Conservation (phyloP, 345 rosid genomes). For the Laguncularia racemosa region DNA sequence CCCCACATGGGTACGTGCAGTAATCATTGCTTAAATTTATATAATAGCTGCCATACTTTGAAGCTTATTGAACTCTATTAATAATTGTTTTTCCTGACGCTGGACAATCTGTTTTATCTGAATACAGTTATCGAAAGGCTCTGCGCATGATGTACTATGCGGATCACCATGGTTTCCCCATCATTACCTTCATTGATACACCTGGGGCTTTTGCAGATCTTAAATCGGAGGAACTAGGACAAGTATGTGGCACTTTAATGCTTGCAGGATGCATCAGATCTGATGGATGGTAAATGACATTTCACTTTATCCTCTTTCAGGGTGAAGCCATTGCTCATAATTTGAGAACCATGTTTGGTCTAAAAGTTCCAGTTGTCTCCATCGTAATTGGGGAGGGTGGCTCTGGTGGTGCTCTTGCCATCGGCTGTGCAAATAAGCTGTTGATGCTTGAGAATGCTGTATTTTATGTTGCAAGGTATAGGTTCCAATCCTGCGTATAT, state of each 20-base stretch:
- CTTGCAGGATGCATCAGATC: not conserved
- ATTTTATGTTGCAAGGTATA: conserved; percentile 95
- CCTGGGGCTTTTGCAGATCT: conserved; percentile 38
- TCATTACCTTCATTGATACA: conserved; percentile 25
- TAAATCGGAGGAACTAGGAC: conserved; percentile 36
- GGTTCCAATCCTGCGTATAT: not conserved
- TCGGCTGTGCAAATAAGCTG: conserved; percentile 89
- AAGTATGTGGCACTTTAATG: conserved; percentile 9
- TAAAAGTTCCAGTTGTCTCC: conserved; percentile 88
- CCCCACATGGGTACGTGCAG: conserved; percentile 86
- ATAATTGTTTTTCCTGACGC: not conserved
- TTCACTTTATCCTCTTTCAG: conserved; percentile 28
- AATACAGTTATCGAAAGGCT: conserved; percentile 26
- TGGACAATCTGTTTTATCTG: not conserved
- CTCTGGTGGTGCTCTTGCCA: conserved; percentile 98
- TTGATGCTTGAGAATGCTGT: conserved; percentile 95
- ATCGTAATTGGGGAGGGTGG: conserved; percentile 99
- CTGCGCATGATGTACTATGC: conserved; percentile 28
- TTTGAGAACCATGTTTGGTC: conserved; percentile 91
- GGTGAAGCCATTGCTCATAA: conserved; percentile 98
- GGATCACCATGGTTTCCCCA: conserved; percentile 29
- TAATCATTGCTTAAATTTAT: not conserved
- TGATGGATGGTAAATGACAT: conserved; percentile 13
- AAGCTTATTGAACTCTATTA: not conserved
- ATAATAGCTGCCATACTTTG: not conserved